Percentiles rank a stretch among this genome's conserved stretches.
These are phyloP conservation scores for Phialocephala sp. DNA, from an alignment of 2,329 filamentous ascomycete species.

Conservation along the genomic window DNA sequence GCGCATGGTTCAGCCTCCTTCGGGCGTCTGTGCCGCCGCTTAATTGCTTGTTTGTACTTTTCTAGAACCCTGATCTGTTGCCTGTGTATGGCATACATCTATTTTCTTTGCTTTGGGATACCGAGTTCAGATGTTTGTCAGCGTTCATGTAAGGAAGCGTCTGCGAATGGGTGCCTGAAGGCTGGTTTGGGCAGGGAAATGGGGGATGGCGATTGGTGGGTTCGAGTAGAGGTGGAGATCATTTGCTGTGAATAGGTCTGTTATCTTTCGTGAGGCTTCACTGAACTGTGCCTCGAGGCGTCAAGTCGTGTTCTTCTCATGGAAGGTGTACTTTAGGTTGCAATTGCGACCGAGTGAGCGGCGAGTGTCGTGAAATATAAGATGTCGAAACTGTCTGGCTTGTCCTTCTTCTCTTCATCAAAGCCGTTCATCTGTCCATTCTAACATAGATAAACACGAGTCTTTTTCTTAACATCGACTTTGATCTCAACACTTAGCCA, in stretches of 20 bases:
- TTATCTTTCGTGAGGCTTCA: neutral
- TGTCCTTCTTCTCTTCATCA: neutral
- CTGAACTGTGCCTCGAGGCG: neutral
- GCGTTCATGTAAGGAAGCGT: neutral
- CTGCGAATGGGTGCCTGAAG: too few relatives aligned
- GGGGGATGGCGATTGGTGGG: neutral
- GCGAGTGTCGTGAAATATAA: neutral
- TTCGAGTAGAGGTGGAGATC: neutral
- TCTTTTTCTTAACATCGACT: neutral
- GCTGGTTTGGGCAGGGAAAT: too few relatives aligned
- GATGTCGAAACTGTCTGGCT: neutral
- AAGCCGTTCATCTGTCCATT: neutral
- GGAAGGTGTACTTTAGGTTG: too few relatives aligned
- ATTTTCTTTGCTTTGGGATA: neutral
- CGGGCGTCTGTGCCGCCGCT: neutral
- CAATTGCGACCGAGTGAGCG: too few relatives aligned
- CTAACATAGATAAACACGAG: neutral
- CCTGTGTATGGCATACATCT: too few relatives aligned
- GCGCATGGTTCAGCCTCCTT: conserved; percentile 6
- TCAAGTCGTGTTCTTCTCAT: neutral
- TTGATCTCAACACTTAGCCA: neutral
- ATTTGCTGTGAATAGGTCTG: neutral
- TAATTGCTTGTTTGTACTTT: neutral
- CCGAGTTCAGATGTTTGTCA: neutral
- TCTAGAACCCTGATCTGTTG: too few relatives aligned